Base-by-base conservation (phyloP, 768 basidiomycete species). In the Gloeophyllum trabeum region DNA sequence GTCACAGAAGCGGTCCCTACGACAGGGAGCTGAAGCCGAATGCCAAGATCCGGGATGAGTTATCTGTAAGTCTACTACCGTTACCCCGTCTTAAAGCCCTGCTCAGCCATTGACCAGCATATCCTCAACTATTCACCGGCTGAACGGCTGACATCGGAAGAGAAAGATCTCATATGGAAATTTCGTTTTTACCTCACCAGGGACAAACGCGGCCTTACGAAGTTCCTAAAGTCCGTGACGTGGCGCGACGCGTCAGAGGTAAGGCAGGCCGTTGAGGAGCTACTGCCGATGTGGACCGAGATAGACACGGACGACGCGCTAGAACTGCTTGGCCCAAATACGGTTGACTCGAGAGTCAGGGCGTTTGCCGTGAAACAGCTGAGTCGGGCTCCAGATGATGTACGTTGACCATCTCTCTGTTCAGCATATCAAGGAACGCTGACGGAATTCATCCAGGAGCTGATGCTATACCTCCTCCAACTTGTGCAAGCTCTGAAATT, bases 401-500 rank as follows among this genome's bases (percentile, higher is more conserved):
- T 93, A 52, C 47, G 73, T 61, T 24, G 24, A 16, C 23, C 24
- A 19, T 34, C 6, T 10, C 10, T 32, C 16, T 32, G 10, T 32
- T 32, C 16, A 16, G 28, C 16, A n/a, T n/a, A n/a, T n/a, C n/a
- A n/a, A n/a, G n/a, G n/a, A n/a, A n/a, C 45, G 25, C n/a, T 25
- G 37, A 19, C 18, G 6, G 18, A 14, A 1, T 35, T 10, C 28
- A 10, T 10, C 3, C 57, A 98, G 94, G 94, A 99, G 52, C 72
- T 99, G 5, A 64, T 89, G 43, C 58, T 97, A 2, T 99, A 99
- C 58, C 71, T 99, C 1, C 66, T 99, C 2, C 96, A 99, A 62
- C 76, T 99, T 16, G 94, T 98, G 1, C 96, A 99, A 63, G 91
- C 96, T 0, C 80, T 99, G 50, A 96, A 94, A 56, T 99, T 99